A percentile compares a stretch with the other conserved stretches of the same genome.
Evolutionary conservation across 2,329 filamentous ascomycete species (phyloP).

Genomic region (Paramyrothecium sp.): DNA sequence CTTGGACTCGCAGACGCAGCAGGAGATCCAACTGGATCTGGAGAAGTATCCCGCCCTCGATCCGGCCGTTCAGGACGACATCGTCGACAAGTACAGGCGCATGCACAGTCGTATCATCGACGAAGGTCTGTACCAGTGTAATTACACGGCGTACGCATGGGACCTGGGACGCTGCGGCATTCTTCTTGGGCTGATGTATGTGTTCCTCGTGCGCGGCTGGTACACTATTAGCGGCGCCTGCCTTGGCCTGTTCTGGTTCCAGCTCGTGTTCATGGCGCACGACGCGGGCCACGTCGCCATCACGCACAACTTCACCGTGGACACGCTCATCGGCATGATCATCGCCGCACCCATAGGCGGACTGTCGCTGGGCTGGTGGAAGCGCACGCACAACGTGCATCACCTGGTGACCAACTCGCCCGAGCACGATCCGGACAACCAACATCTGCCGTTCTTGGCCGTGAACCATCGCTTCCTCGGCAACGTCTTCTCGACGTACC

Average conservation of each 20-base stretch:
- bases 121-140: slow-evolving; percentile 80
- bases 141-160: slow-evolving; percentile 75
- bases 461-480: slow-evolving; percentile 78
- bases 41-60: slow-evolving; percentile 81
- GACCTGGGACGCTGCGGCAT: slow-evolving; percentile 69
- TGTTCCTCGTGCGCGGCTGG: slow-evolving; percentile 62
- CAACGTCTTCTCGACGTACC: slow-evolving; percentile 75
- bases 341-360: slow-evolving; percentile 89
- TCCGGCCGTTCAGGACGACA: slow-evolving; percentile 66
- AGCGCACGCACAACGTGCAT: slow-evolving; percentile 92
- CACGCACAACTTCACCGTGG: slow-evolving; percentile 82
- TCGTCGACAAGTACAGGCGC: slow-evolving; percentile 78
- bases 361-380: slow-evolving; percentile 95
- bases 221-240: slow-evolving; percentile 70
- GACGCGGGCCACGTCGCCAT: slow-evolving; percentile 98
- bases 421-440: slow-evolving; percentile 94
- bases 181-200: slow-evolving; percentile 61
- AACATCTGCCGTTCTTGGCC: slow-evolving; percentile 86
- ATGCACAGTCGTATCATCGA: slow-evolving; percentile 70
- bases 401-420: slow-evolving; percentile 94
- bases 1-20: slow-evolving; percentile 69
- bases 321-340: slow-evolving; percentile 83
- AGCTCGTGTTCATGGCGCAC: slow-evolving; percentile 89
- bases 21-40: slow-evolving; percentile 73
- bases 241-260: slow-evolving; percentile 87